phyloP scores from a whole-genome alignment of 2,329 filamentous ascomycete genomes.

The Sordariomycetes sp. region DNA sequence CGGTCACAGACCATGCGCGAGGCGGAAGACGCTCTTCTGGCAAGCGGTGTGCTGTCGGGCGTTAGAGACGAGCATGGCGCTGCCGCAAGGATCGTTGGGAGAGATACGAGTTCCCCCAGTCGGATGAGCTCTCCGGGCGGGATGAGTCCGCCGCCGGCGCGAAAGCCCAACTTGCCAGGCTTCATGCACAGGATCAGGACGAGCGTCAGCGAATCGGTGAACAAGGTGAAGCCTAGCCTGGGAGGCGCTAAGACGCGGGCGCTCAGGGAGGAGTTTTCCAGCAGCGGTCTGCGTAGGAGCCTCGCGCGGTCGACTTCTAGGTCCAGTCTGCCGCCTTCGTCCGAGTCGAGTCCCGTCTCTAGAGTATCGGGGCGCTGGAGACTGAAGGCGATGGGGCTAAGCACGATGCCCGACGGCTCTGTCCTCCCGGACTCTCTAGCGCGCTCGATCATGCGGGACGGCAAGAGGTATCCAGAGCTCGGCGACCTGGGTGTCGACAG shows the following conservation, averaged over 20 bases:
- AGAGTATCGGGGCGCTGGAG: slow-evolving; percentile 32
- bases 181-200: slow-evolving; percentile 3
- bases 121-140: background rate
- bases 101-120: slow-evolving; percentile 2
- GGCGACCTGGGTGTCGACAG: slow-evolving; percentile 23
- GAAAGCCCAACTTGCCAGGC: background rate
- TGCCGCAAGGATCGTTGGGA: slow-evolving; percentile 19
- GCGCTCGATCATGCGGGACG: slow-evolving; percentile 29
- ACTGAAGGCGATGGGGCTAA: slow-evolving; percentile 38
- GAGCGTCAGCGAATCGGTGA: background rate
- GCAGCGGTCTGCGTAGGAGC: slow-evolving; percentile 2
- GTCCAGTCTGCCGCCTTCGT: background rate
- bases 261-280: slow-evolving; percentile 18
- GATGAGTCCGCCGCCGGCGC: background rate
- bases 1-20: background rate
- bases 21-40: slow-evolving; percentile 24
- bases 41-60: slow-evolving; percentile 29
- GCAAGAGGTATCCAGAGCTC: slow-evolving; percentile 25
- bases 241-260: slow-evolving; percentile 22
- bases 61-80: slow-evolving; percentile 24
- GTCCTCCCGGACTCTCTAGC: slow-evolving; percentile 41
- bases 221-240: background rate
- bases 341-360: slow-evolving; percentile 15
- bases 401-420: slow-evolving; percentile 41
- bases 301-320: slow-evolving; percentile 3